phyloP scores from a whole-genome alignment of 2,329 filamentous ascomycete genomes.

The Scedosporium boydii region DNA sequence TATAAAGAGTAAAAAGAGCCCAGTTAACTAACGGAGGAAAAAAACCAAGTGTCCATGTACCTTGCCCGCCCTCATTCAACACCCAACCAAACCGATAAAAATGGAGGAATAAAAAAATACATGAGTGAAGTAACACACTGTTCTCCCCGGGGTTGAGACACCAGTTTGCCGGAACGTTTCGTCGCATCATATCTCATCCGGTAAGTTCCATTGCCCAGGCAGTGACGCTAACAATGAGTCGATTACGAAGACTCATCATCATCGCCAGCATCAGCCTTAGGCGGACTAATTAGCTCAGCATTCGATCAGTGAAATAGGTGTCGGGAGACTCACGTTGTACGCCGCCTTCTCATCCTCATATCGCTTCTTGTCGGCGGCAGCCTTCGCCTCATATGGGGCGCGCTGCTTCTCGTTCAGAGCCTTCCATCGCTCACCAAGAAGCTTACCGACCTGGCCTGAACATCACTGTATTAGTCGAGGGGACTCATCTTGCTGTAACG shows the following conservation, averaged over 20 bases:
- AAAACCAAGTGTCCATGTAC: slow-evolving; percentile 5
- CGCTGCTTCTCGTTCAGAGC: slow-evolving; percentile 87
- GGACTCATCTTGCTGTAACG: slow-evolving; percentile 7
- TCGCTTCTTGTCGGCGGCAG: slow-evolving; percentile 94
- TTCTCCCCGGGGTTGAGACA: background rate
- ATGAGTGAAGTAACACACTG: slow-evolving; percentile 2
- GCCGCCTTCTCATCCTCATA: slow-evolving; percentile 97
- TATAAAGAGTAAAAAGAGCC: background rate
- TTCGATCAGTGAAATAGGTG: background rate
- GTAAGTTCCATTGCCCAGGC: background rate
- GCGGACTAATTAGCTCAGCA: slow-evolving; percentile 17
- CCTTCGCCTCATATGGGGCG: slow-evolving; percentile 91
- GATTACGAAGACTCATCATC: slow-evolving; percentile 40
- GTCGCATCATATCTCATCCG: slow-evolving; percentile 7
- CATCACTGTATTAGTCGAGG: slow-evolving; percentile 7
- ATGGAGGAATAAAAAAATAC: slow-evolving; percentile 2
- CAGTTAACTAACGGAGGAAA: background rate
- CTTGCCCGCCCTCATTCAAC: slow-evolving; percentile 6
- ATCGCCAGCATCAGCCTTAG: slow-evolving; percentile 26
- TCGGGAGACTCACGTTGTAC: slow-evolving; percentile 61
- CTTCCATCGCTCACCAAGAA: slow-evolving; percentile 99
- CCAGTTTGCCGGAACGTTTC: background rate
- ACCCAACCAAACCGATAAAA: slow-evolving; percentile 6
- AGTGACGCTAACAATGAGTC: background rate
- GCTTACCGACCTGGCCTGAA: slow-evolving; percentile 87